Evolutionary conservation across 2,329 filamentous ascomycete species (phyloP).

Genomic region (Sodiomyces alkalinus): DNA sequence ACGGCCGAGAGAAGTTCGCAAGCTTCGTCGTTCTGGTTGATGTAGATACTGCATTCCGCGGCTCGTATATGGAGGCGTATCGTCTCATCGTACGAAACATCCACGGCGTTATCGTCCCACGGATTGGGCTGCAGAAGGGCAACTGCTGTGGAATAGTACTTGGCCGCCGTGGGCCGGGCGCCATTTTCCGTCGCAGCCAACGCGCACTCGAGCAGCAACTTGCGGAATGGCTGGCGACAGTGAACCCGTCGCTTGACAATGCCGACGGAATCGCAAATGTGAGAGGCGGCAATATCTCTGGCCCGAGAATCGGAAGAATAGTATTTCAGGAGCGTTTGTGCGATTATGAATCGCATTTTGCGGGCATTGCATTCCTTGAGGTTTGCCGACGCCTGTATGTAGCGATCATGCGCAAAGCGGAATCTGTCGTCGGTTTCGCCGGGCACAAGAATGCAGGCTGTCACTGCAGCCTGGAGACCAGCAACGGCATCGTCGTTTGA

Average conservation of each 20-base stretch:
- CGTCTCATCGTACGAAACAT: constrained; percentile 78
- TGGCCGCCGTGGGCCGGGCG: constrained; percentile 65
- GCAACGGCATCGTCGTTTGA: constrained; percentile 54
- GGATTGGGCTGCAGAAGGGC: constrained; percentile 63
- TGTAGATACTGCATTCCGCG: constrained; percentile 71
- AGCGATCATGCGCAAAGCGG: constrained; percentile 77
- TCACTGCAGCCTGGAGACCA: constrained; percentile 58
- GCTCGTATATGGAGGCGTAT: constrained; percentile 63
- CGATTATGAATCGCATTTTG: constrained; percentile 86
- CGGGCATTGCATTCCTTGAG: constrained; percentile 53
- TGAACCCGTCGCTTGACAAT: constrained; percentile 55
- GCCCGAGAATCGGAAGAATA: constrained; percentile 41
- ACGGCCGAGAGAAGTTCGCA: constrained; percentile 53
- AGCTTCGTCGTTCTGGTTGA: constrained; percentile 55
- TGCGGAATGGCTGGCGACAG: constrained; percentile 51
- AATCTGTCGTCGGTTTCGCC: constrained; percentile 79
- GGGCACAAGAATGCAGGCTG: constrained; percentile 56
- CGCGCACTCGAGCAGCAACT: constrained; percentile 65
- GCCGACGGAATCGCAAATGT: constrained; percentile 63
- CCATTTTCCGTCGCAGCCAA: constrained; percentile 68
- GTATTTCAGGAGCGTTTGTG: constrained; percentile 65
- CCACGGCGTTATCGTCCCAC: constrained; percentile 55
- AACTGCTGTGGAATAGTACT: constrained; percentile 66
- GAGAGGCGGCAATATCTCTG: constrained; percentile 60
- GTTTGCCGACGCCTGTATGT: constrained; percentile 57